Base-by-base conservation (phyloP, 495 filamentous ascomycete species). In the Neurospora tetrasperma region DNA sequence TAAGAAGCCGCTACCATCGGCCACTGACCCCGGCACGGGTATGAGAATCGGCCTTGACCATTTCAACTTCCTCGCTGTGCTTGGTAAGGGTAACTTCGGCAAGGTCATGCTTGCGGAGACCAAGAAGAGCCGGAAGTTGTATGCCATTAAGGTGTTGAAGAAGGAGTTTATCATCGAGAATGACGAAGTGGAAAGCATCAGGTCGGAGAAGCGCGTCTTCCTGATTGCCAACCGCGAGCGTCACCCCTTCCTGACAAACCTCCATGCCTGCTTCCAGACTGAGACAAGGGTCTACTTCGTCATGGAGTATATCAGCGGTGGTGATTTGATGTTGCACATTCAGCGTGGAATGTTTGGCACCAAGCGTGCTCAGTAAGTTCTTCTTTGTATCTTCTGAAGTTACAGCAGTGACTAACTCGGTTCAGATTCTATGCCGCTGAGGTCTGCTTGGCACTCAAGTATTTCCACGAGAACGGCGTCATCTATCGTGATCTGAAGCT, bases 131-230 rank as follows among this genome's bases (percentile, higher is more conserved):
- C 93, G 94, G 80, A 91, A 96, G 80, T 85, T 99, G 41, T 99
- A 98, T 80, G 96, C 96, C 71, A 99, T 99, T 82, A 99, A 99
- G 82, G 96, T 99, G 41, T 85, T 99, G 77, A 99, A 99, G 88
- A 99, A 99, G 85, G 96, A 99, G 76, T 99, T 99, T 81, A 99
- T 99, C 79, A 99, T 99, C 73, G 96, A 99, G 81, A 97, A 99
- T 75, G 96, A 99, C 82, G 96, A 99, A 82, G 96, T 99, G n/a
- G 96, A 99, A 81, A 98, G 96, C 84, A 97, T 92, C 44, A 90
- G 94, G 78, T 98, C 96, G 6, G 96, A 99, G 84, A 98, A 98
- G 86, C 88, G 96, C 73, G 96, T 99, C 42, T 95, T 98, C 83
- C 82, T 99, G 77, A 90, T 99, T 80, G 96, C 96, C 23, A 99